phyloP scores from a whole-genome alignment of 176 grass and related monocot species.

The bread wheat (Triticum aestivum) region DNA sequence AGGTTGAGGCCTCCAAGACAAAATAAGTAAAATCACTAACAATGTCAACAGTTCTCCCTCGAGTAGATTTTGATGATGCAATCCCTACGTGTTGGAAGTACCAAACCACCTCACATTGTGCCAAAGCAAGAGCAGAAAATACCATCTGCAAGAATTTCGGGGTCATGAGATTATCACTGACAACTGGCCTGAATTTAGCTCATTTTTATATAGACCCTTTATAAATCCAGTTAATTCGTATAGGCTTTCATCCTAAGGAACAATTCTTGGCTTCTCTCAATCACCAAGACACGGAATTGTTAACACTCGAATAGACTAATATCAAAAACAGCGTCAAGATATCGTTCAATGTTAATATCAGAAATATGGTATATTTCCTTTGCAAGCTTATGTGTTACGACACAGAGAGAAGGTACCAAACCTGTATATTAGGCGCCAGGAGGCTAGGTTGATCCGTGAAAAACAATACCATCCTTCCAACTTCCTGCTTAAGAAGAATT shows the following conservation, averaged over 20 bases:
- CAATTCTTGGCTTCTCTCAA: neutral
- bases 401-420: slow-evolving; percentile 38
- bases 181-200: slow-evolving; percentile 13
- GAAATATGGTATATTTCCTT: neutral
- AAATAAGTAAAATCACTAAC: slow-evolving; percentile 51
- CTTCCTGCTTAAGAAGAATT: slow-evolving; percentile 96
- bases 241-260: neutral
- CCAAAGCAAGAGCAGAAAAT: slow-evolving; percentile 96
- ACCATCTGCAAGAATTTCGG: slow-evolving; percentile 74
- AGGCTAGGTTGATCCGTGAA: slow-evolving; percentile 99
- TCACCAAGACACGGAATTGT: neutral
- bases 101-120: slow-evolving; percentile 92
- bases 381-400: neutral
- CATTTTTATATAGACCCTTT: neutral
- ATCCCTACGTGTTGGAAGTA: slow-evolving; percentile 95
- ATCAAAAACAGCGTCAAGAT: neutral
- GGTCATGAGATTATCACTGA: slow-evolving; percentile 12
- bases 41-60: slow-evolving; percentile 84
- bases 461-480: slow-evolving; percentile 98
- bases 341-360: slow-evolving; percentile 13
- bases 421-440: slow-evolving; percentile 96
- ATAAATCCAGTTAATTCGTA: neutral
- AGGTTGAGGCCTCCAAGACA: slow-evolving; percentile 14
- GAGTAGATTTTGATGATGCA: slow-evolving; percentile 75
- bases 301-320: slow-evolving; percentile 12